Conservation (phyloP, 768 basidiomycete species). For the Kockovaella imperatae region DNA sequence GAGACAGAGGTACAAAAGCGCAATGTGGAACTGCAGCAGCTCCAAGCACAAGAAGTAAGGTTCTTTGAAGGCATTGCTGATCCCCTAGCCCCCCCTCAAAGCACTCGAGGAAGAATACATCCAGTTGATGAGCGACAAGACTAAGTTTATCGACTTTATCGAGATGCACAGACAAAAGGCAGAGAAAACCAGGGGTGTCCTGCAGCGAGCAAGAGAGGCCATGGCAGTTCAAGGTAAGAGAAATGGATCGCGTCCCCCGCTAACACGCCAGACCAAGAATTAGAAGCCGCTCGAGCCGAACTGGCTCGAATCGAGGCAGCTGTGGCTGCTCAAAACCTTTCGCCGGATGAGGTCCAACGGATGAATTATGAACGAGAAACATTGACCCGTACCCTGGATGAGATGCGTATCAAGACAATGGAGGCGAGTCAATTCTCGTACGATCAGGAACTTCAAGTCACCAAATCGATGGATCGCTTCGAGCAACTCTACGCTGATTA, state of each 20-base stretch:
- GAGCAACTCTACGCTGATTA: conserved; percentile 78
- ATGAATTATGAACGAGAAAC: conserved; percentile 87
- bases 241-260: not conserved
- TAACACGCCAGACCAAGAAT: not conserved
- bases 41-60: conserved; percentile 39
- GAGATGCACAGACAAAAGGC: conserved; percentile 46
- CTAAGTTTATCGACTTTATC: conserved; percentile 41
- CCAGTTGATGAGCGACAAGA: conserved; percentile 58
- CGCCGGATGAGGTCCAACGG: conserved; percentile 78
- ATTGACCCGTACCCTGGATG: conserved; percentile 46
- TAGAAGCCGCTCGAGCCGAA: conserved; percentile 60
- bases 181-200: conserved; percentile 64
- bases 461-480: conserved; percentile 67
- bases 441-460: conserved; percentile 73
- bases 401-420: conserved; percentile 61
- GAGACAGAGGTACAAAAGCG: conserved; percentile 23
- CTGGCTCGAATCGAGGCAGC: conserved; percentile 57
- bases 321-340: conserved; percentile 79
- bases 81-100: conserved; percentile 38
- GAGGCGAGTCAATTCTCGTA: conserved; percentile 66
- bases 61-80: conserved; percentile 1
- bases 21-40: conserved; percentile 24
- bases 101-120: conserved; percentile 48
- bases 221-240: conserved; percentile 32
- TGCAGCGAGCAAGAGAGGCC: conserved; percentile 48